Evolutionary conservation across 2,329 filamentous ascomycete species (phyloP).

Genomic region (Penicillium oxalicum): DNA sequence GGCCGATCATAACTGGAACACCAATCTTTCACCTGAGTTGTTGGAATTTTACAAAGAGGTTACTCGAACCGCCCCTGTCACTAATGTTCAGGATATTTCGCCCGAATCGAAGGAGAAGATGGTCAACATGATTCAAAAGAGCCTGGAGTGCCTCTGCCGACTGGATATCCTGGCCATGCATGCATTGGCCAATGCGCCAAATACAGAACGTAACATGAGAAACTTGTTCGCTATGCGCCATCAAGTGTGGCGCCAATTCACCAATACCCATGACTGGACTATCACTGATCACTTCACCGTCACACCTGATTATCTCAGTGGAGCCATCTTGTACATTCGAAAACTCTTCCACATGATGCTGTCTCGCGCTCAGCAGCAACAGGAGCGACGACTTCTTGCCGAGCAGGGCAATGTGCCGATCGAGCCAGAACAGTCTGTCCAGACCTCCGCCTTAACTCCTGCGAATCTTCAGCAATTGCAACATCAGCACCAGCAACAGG

Average conservation of each 20-base stretch:
- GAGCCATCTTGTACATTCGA: constrained; percentile 35
- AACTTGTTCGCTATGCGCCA: constrained; percentile 38
- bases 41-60: constrained; percentile 38
- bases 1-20: constrained; percentile 36
- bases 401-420: constrained; percentile 16
- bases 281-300: constrained; percentile 43
- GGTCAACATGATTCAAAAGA: constrained; percentile 37
- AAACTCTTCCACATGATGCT: constrained; percentile 39
- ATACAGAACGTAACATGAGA: constrained; percentile 36
- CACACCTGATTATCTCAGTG: constrained; percentile 33
- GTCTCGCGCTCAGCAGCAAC: constrained; percentile 28
- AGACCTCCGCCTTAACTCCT: constrained; percentile 37
- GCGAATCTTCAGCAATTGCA: constrained; percentile 44
- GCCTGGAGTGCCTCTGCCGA: constrained; percentile 38
- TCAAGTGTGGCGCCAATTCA: constrained; percentile 44
- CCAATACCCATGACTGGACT: constrained; percentile 35
- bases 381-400: constrained; percentile 26
- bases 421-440: constrained; percentile 18
- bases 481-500: constrained; percentile 31
- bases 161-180: constrained; percentile 38
- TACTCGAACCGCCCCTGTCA: constrained; percentile 25
- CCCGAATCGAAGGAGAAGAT: constrained; percentile 36
- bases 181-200: constrained; percentile 34
- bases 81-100: constrained; percentile 31
- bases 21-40: constrained; percentile 33